A percentile compares a stretch with the other conserved stretches of the same genome.
Evolutionary conservation across 2,329 filamentous ascomycete genomes (phyloP).

Genomic region (Chrysoporthe deuterocubensis): DNA sequence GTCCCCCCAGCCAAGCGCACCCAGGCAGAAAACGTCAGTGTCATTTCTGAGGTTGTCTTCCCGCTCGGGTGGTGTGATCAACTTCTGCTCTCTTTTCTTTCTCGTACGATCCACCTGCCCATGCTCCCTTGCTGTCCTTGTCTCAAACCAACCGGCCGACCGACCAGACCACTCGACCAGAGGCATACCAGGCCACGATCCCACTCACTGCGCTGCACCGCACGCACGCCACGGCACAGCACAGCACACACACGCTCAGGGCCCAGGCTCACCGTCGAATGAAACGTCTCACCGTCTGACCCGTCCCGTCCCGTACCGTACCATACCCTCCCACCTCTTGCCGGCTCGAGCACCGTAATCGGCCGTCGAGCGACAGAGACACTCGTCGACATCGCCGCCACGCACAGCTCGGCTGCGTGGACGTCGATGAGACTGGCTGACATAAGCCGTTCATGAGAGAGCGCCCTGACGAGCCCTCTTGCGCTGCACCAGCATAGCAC

Average conservation of each 20-base stretch:
- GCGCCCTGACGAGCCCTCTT: background rate
- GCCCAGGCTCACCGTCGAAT: conserved; percentile 2
- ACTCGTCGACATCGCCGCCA: background rate
- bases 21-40: conserved; percentile 4
- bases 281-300: conserved; percentile 2
- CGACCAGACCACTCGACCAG: background rate
- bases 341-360: background rate
- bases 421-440: background rate
- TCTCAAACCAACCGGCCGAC: background rate
- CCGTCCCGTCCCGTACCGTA: background rate
- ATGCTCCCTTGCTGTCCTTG: conserved; percentile 4
- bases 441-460: background rate
- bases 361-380: background rate
- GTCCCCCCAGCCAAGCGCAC: background rate
- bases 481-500: conserved; percentile 4
- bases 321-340: background rate
- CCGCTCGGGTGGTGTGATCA: conserved; percentile 9
- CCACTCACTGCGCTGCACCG: too few species aligned
- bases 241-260: background rate
- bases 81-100: conserved; percentile 14
- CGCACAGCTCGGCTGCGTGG: background rate
- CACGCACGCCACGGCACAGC: conserved; percentile 1
- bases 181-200: conserved; percentile 7
- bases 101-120: conserved; percentile 16
- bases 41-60: conserved; percentile 2